Conservation (phyloP, 1,284 basidiomycete genomes). For the Papiliotrema nemorosa region DNA sequence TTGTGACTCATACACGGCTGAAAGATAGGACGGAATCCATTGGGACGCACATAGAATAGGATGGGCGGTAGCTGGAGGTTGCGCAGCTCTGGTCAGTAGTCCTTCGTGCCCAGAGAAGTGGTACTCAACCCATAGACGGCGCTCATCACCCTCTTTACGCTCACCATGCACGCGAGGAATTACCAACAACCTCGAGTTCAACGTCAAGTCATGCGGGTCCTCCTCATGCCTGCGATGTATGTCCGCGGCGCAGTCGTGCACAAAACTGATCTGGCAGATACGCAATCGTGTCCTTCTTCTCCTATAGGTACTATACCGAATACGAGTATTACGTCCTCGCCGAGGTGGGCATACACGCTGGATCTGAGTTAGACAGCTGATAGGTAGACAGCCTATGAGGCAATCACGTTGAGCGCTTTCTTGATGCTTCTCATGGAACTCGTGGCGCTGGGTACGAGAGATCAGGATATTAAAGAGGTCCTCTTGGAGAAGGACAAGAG, state of each 20-base stretch:
- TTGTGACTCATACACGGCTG: neutral
- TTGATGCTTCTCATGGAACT: conserved; percentile 73
- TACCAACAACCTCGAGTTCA: conserved; percentile 41
- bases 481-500: conserved; percentile 75
- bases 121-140: conserved; percentile 20
- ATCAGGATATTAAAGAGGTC: conserved; percentile 61
- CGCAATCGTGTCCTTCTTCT: conserved; percentile 81
- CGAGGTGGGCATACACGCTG: conserved; percentile 58
- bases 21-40: conserved; percentile 23
- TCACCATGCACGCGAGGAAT: conserved; percentile 38
- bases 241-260: neutral
- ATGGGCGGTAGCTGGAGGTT: conserved; percentile 32
- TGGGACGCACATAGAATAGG: conserved; percentile 29
- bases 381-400: conserved; percentile 19
- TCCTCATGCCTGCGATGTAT: conserved; percentile 43
- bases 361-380: neutral
- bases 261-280: conserved; percentile 49
- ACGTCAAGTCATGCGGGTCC: conserved; percentile 45
- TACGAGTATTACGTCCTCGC: conserved; percentile 65
- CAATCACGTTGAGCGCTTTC: conserved; percentile 36
- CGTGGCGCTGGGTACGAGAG: conserved; percentile 65
- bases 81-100: conserved; percentile 27
- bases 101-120: neutral
- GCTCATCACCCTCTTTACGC: conserved; percentile 33
- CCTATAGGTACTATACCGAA: conserved; percentile 69